Evolutionary conservation across 495 filamentous ascomycete genomes (phyloP).

Genomic region (Clohesyomyces aquaticus): DNA sequence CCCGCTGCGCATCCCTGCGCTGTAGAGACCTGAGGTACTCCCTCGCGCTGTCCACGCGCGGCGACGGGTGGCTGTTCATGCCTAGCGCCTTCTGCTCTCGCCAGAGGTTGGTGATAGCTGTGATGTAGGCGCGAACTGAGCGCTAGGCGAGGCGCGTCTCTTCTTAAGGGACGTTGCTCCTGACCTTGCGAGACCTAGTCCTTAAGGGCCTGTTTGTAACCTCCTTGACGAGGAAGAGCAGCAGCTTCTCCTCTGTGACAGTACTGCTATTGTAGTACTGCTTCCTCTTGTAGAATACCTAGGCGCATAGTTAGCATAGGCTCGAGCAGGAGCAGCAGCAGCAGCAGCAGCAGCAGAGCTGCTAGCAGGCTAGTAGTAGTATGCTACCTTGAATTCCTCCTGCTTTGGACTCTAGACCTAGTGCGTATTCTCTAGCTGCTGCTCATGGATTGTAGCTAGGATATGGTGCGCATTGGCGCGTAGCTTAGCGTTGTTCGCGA

Average conservation of each 20-base stretch:
- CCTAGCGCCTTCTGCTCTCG: slow-evolving; percentile 8
- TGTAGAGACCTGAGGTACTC: slow-evolving; percentile 7
- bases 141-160: slow-evolving; percentile 5
- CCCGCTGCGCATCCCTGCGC: slow-evolving; percentile 9
- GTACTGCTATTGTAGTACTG: background rate
- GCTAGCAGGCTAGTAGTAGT: too few relatives aligned
- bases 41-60: background rate
- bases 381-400: slow-evolving; percentile 19
- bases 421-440: slow-evolving; percentile 8
- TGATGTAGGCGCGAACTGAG: slow-evolving; percentile 17
- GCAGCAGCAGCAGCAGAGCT: too few relatives aligned
- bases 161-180: background rate
- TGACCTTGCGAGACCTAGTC: background rate
- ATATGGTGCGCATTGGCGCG: slow-evolving; percentile 6
- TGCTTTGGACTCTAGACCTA: slow-evolving; percentile 13
- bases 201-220: background rate
- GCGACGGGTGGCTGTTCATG: slow-evolving; percentile 5
- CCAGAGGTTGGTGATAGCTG: slow-evolving; percentile 12
- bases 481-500: slow-evolving; percentile 8
- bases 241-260: background rate
- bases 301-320: background rate
- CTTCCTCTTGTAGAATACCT: background rate
- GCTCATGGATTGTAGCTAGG: background rate
- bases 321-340: background rate
- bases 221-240: background rate